Evolutionary conservation across 225 moss, liverwort and hornwort genomes (phyloP), one percentile per base, ranked within the genome.

Genomic region (Antitrichia curtipendula): DNA sequence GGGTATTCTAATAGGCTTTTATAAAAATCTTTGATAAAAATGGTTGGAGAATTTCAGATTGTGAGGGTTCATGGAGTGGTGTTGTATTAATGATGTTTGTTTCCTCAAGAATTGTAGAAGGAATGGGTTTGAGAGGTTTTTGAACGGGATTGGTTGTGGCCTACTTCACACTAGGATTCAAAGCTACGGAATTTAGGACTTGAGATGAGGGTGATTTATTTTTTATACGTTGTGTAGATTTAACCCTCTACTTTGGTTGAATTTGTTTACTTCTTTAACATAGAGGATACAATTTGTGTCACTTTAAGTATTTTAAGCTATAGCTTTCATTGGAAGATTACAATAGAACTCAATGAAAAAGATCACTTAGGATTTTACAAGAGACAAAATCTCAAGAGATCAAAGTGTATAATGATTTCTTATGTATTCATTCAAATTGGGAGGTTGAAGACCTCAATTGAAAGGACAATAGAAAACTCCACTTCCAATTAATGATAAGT

Each of bases 171-270:
- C 6, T 36, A 36, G 10, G 4, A 9, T 34, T 64, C 19, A 34
- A 38, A 66, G 7, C 12, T 66, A n/a, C n/a, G 2, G n/a, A n/a
- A 66, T n/a, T 21, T 66, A 21, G 12, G 20, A n/a, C 9, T 32
- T n/a, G 21, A 12, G 4, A 66, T 19, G 19, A 19, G 3, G 8
- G 10, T 10, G 3, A 34, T 10, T 14, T 3, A 17, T 2, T 38
- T 66, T 66, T n/a, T n/a, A 1, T 65, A n/a, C 0, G 1, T 20
- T n/a, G n/a, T 66, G 66, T 1, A 16, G 0, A 34, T 5, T 64
- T 10, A 64, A 64, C 0, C 2, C 36, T 64, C 3, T 36, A 1
- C 0, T 17, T 19, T 0, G 19, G 6, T 20, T 34, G 10, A 36
- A 64, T 64, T 64, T 64, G 5, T 64, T 9, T 63, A 32, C 9